Conservation (phyloP, 371 early-diverging fungal species). For the Cokeromyces recurvatus region DNA sequence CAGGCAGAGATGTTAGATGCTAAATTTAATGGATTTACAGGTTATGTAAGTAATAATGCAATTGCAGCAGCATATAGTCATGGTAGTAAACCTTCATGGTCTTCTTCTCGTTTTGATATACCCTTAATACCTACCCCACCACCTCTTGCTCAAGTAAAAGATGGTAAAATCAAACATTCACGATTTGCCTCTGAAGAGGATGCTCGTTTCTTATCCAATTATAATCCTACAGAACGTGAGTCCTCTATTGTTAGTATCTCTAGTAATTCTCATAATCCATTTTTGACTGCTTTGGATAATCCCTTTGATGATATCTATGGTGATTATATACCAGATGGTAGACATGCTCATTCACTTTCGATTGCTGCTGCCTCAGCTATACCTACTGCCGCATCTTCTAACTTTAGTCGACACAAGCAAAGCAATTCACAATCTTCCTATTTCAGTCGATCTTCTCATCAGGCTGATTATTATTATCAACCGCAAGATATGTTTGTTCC, state of each 20-base stretch:
- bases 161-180: constrained; percentile 5
- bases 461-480: neutral
- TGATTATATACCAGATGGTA: neutral
- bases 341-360: neutral
- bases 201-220: neutral
- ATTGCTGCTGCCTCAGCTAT: neutral
- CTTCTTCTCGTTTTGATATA: neutral
- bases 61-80: neutral
- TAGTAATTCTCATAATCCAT: constrained; percentile 1
- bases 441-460: constrained; percentile 10
- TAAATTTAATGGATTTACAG: constrained; percentile 39
- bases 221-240: neutral
- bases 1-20: constrained; percentile 42
- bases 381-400: too few relatives aligned
- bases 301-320: constrained; percentile 34
- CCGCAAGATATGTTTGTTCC: constrained; percentile 5
- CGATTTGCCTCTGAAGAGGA: constrained; percentile 11
- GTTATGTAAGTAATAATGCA: constrained; percentile 14
- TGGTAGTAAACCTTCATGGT: constrained; percentile 12
- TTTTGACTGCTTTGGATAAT: constrained; percentile 22
- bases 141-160: constrained; percentile 7
- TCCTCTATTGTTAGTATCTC: constrained; percentile 1
- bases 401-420: constrained; percentile 13
- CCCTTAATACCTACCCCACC: constrained; percentile 3
- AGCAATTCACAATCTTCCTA: constrained; percentile 37